Evolutionary conservation across 2,329 filamentous ascomycete genomes (phyloP).

Genomic region (Colletotrichum paranaense): DNA sequence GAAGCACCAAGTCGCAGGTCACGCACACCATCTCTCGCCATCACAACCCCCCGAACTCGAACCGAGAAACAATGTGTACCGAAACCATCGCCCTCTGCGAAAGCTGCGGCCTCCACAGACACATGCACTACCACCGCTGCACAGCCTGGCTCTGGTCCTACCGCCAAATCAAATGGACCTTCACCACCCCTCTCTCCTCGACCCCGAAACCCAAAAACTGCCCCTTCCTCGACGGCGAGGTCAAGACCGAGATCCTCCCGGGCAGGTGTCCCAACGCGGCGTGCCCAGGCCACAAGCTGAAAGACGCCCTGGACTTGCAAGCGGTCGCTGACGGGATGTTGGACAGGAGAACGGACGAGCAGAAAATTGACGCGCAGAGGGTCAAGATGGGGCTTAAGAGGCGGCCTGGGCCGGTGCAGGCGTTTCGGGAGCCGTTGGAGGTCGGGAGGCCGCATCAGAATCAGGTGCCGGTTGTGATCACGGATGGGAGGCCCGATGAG

Average conservation of each 20-base stretch:
- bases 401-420: background rate
- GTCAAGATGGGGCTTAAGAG: conserved; percentile 24
- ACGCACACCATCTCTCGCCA: background rate
- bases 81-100: conserved; percentile 34
- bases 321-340: conserved; percentile 59
- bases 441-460: conserved; percentile 29
- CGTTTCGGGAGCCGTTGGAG: conserved; percentile 23
- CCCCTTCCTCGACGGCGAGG: conserved; percentile 22
- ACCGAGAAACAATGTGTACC: conserved; percentile 28
- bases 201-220: conserved; percentile 30
- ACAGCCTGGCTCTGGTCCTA: conserved; percentile 18
- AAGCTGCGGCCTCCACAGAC: conserved; percentile 33
- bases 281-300: conserved; percentile 17
- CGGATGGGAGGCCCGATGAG: conserved; percentile 11
- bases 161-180: conserved; percentile 20
- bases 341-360: conserved; percentile 87
- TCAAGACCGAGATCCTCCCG: conserved; percentile 24
- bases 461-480: conserved; percentile 10
- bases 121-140: conserved; percentile 36
- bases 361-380: conserved; percentile 79
- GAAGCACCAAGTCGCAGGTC: background rate
- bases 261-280: conserved; percentile 29
- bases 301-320: background rate
- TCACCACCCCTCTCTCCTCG: conserved; percentile 16
- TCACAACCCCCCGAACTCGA: background rate